A percentile compares a stretch with the other conserved stretches of the same genome.
phyloP scores from a whole-genome alignment of 176 grass and related monocot species.

The Aegilops longissima region DNA sequence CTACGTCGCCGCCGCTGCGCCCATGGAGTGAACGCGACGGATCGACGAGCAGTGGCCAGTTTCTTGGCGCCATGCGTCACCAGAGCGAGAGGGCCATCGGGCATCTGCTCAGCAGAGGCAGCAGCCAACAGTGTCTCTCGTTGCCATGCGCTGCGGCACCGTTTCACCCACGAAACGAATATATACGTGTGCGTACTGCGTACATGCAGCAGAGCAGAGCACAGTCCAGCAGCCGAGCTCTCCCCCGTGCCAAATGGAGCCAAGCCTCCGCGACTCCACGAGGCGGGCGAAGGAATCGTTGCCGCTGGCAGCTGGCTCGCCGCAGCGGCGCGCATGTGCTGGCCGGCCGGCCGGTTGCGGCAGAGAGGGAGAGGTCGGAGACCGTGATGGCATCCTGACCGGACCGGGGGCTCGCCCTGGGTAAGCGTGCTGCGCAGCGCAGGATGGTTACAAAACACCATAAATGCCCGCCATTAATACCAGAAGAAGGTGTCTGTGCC shows the following conservation, averaged over 20 bases:
- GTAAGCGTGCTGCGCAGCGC: no score
- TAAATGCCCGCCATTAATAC: slow-evolving; percentile 68
- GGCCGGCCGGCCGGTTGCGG: neutral
- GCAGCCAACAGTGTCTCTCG: neutral
- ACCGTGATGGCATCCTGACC: neutral
- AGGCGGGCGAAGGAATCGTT: neutral
- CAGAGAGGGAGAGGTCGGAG: neutral
- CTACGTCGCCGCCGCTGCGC: no score
- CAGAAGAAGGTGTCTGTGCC: slow-evolving; percentile 44
- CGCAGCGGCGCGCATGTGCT: no score
- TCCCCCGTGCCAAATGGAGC: neutral
- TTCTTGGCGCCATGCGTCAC: neutral
- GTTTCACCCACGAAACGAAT: no score
- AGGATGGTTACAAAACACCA: slow-evolving; percentile 58
- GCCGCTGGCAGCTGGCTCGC: no score
- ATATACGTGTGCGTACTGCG: no score
- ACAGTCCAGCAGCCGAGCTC: no score
- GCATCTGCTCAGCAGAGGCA: neutral
- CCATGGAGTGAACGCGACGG: neutral
- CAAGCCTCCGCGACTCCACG: neutral
- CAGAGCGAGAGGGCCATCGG: no score
- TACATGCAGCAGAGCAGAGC: no score
- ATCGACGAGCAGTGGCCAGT: neutral
- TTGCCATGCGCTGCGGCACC: neutral
- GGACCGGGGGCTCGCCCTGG: no score